Evolutionary conservation across 2,329 filamentous ascomycete genomes (phyloP), one percentile per base, ranked within the genome.

Genomic region (Trichophyton mentagrophytes): DNA sequence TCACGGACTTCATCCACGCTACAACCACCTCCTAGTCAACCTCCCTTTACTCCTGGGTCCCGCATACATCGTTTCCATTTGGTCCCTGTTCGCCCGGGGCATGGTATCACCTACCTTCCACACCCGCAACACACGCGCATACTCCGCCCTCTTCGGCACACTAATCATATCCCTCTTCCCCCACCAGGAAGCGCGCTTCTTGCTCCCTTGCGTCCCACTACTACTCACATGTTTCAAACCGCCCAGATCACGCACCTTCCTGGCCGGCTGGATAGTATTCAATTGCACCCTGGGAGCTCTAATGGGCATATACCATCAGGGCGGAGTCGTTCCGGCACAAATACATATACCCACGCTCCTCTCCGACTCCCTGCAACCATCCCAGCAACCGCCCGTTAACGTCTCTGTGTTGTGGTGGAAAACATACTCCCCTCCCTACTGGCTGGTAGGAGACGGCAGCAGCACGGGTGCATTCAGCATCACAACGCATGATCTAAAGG

Each of bases 1-100:
- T 65, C 88, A 92, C 75, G 88, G 88, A 57, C 74, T 91, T 13
- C 88, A 92, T 67, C 87, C 88, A 4, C 87, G 84, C 79, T 89
- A 90, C 70, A 87, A 90, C 70, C 88, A 91, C 70, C 71, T 87
- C 33, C 75, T 88, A 51, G 82, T 82, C 62, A 91, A 90, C 68
- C 73, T 90, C 13, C 83, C 87, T 64, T 80, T 87, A 69, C 78
- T 91, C 17, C 78, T 92, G 17, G 88, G 88, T 1, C 88, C 88
- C 3, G 86, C 85, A 7, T 79, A 82, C 40, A 69, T 82, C 30
- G 77, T 89, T 20, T 70, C 76, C 62, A 64, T 73, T 9, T 46
- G 69, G 17, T 71, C 72, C 9, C 79, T 88, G 67, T 75, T 61
- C 58, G 62, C 67, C 66, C 64, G 65, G 36, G 20, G 55, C 2